Conservation (phyloP, 495 filamentous ascomycete species). For the Extremus antarcticus region DNA sequence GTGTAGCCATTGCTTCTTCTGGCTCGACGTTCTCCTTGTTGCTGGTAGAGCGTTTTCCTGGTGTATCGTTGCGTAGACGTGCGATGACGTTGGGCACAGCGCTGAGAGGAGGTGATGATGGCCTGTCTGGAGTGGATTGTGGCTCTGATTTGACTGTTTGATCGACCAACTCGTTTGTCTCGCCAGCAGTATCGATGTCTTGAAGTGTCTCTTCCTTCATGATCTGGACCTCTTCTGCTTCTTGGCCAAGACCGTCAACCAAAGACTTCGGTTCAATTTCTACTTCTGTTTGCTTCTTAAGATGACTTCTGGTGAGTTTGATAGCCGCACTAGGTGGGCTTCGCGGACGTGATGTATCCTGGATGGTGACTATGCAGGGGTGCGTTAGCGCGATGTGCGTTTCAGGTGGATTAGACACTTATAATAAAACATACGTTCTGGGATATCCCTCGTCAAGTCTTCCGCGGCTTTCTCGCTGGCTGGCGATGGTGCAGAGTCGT, state of each 20-base stretch:
- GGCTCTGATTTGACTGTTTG: neutral
- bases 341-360: neutral
- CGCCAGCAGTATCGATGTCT: neutral
- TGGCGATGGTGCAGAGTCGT: neutral
- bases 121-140: neutral
- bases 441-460: neutral
- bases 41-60: conserved; percentile 16
- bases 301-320: conserved; percentile 1
- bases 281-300: neutral
- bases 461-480: neutral
- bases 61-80: conserved; percentile 12
- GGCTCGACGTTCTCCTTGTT: conserved; percentile 23
- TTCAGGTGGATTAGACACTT: neutral
- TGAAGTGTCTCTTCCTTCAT: neutral
- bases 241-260: neutral
- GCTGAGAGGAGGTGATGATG: conserved; percentile 10
- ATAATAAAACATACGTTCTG: neutral
- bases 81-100: conserved; percentile 9
- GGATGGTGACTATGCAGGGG: neutral
- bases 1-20: neutral
- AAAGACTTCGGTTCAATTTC: neutral
- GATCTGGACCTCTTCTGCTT: neutral
- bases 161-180: neutral
- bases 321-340: neutral
- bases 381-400: neutral